Percentiles rank a stretch among this genome's conserved stretches.
These are phyloP conservation scores for Oryza punctata DNA, from an alignment of 176 grass and related monocot species.

Conservation along the genomic window DNA sequence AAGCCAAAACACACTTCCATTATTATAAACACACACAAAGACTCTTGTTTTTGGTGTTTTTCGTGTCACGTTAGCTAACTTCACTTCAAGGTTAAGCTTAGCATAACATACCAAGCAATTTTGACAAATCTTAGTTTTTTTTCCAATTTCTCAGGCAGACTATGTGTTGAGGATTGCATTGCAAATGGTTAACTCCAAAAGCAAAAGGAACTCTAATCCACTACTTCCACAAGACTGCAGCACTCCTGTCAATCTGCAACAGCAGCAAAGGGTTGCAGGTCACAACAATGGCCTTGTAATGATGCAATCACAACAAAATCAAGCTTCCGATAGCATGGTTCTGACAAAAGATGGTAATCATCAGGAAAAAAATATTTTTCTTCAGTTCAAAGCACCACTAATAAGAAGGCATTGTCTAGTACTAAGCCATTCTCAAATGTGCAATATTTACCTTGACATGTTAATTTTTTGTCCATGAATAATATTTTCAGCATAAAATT, in stretches of 20 bases:
- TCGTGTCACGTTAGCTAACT: no score
- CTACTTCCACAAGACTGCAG: neutral
- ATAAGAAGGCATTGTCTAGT: no score
- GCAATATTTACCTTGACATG: neutral
- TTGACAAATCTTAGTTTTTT: neutral
- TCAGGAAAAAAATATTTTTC: neutral
- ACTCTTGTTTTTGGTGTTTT: no score
- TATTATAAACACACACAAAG: no score
- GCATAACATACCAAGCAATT: no score
- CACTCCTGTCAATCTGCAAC: neutral
- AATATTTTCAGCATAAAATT: neutral
- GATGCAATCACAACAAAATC: neutral
- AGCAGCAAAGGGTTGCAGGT: neutral
- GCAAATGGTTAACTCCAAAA: neutral
- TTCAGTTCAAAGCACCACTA: neutral
- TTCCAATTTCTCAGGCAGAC: neutral
- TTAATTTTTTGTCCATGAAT: neutral
- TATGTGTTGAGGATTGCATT: neutral
- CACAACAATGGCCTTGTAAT: neutral
- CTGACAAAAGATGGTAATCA: neutral
- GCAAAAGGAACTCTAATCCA: neutral
- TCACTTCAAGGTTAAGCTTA: no score
- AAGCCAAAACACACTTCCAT: no score
- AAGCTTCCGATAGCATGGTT: neutral
- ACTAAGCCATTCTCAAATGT: neutral